These are phyloP conservation scores for Lepiota brunneoincarnata DNA, from an alignment of 768 basidiomycete genomes.

Conservation along the genomic window DNA sequence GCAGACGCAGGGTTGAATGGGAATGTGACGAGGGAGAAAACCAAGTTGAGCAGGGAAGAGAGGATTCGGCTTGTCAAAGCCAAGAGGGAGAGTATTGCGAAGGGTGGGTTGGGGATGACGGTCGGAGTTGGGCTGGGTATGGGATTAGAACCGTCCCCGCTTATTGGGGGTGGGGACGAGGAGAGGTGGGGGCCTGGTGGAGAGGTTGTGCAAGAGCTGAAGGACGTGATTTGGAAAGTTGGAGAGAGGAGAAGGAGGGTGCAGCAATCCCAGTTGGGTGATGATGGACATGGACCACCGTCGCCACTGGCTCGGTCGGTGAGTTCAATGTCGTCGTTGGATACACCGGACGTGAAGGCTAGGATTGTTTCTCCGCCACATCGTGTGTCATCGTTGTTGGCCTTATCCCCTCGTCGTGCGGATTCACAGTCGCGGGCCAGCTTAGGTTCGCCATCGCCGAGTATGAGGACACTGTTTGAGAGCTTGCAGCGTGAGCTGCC, in stretches of 20 bases:
- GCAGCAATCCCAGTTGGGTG: slow-evolving; percentile 18
- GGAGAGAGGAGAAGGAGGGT: slow-evolving; percentile 64
- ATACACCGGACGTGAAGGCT: too few species aligned
- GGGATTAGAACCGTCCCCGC: slow-evolving; percentile 10
- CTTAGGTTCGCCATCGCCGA: too few species aligned
- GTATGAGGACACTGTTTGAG: too few species aligned
- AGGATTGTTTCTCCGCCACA: too few species aligned
- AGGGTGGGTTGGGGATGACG: slow-evolving; percentile 27
- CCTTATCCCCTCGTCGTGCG: too few species aligned
- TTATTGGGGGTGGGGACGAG: slow-evolving; percentile 15
- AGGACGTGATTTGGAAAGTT: slow-evolving; percentile 87
- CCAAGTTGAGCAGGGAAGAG: slow-evolving; percentile 72
- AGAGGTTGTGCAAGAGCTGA: slow-evolving; percentile 81
- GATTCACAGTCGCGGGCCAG: too few species aligned
- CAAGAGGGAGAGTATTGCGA: slow-evolving; percentile 40
- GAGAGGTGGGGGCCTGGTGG: slow-evolving; percentile 71
- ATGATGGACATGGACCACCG: too few species aligned
- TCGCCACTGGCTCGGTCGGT: too few species aligned
- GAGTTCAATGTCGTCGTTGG: too few species aligned
- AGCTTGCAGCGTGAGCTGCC: too few species aligned
- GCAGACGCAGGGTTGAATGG: slow-evolving; percentile 44
- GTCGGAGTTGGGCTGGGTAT: slow-evolving; percentile 14
- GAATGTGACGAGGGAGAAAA: slow-evolving; percentile 52
- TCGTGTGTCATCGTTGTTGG: too few species aligned
- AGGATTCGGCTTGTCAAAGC: slow-evolving; percentile 61